These are phyloP conservation scores for Physcomitrium patens DNA, from an alignment of 225 moss, liverwort and hornwort genomes.

Conservation along the genomic window DNA sequence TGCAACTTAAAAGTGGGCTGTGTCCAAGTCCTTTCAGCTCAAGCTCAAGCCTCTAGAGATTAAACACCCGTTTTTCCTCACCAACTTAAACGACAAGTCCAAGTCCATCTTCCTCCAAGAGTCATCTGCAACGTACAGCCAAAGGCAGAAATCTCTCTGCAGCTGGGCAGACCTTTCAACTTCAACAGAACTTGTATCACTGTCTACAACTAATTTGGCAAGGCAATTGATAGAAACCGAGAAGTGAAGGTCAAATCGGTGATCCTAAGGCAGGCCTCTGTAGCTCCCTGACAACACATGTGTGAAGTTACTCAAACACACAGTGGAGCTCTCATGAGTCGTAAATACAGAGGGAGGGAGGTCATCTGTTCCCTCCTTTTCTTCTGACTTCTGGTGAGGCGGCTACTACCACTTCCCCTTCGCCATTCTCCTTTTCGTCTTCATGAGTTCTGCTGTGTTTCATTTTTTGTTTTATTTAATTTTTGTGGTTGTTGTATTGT, in stretches of 20 bases:
- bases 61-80: not conserved
- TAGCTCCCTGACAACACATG: slow-evolving; percentile 33
- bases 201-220: too few species aligned
- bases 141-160: too few species aligned
- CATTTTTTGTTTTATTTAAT: too few species aligned
- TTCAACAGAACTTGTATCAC: too few species aligned
- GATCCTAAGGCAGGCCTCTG: slow-evolving; percentile 4
- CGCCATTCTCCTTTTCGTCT: slow-evolving; percentile 18
- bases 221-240: too few species aligned
- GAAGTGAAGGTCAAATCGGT: slow-evolving; percentile 23
- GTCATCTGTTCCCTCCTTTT: too few species aligned
- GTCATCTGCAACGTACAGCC: too few species aligned
- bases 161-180: too few species aligned
- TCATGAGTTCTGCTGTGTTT: not conserved
- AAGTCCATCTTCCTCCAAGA: too few species aligned
- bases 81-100: not conserved
- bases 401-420: slow-evolving; percentile 1
- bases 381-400: slow-evolving; percentile 29
- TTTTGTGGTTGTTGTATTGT: too few species aligned
- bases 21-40: slow-evolving; percentile 12
- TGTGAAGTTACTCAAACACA: slow-evolving; percentile 36
- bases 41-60: not conserved
- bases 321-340: slow-evolving; percentile 37
- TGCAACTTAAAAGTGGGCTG: slow-evolving; percentile 16
- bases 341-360: too few species aligned